Evolutionary conservation across 2,329 filamentous ascomycete genomes (phyloP), one percentile per base, ranked within the genome.

Genomic region (Sphaerulina vaccinii): DNA sequence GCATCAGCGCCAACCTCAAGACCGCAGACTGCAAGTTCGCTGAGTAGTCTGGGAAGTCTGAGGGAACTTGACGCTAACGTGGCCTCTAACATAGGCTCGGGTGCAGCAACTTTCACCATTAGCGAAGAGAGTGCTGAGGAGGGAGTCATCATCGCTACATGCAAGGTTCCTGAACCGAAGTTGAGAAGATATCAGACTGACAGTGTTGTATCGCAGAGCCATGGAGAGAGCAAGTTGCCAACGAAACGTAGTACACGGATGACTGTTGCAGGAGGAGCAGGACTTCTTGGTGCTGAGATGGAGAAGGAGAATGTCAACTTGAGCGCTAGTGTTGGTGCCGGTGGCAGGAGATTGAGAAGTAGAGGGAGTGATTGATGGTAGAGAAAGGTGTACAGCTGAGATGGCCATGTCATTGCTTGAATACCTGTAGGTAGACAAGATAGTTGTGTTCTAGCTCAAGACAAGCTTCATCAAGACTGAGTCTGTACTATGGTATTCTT

Each of bases 41-140:
- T 62, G 36, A 45, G 41, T 37, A 56, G 56, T 40, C 18, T 41
- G 13, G 56, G 52, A 48, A 65, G 71, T 51, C 66, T 78, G 15
- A 69, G 75, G 46, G 75, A 78, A 58, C 65, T 77, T n/a, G 75
- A 78, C 59, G 68, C 75, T 70, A 78, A 77, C 45, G 62, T 65
- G 52, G 62, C 74, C 33, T 55, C 58, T 23, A 44, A 55, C 56
- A 57, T 57, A 57, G 50, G 53, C 41, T 37, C 52, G 44, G 5
- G 11, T 32, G 42, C 44, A 56, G 36, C 54, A 58, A 39, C 53
- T 54, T 43, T 55, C 51, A 46, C 62, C 59, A 41, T 65, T 65
- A 42, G 64, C 53, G 65, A 71, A 48, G 54, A 62, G 35, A 69
- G 66, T 42, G 48, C 27, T 48, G 50, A 43, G 41, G 45, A 49